These are phyloP conservation scores for Phaeophleospora eucalypticola DNA, from an alignment of 2,329 filamentous ascomycete genomes.

Conservation along the genomic window DNA sequence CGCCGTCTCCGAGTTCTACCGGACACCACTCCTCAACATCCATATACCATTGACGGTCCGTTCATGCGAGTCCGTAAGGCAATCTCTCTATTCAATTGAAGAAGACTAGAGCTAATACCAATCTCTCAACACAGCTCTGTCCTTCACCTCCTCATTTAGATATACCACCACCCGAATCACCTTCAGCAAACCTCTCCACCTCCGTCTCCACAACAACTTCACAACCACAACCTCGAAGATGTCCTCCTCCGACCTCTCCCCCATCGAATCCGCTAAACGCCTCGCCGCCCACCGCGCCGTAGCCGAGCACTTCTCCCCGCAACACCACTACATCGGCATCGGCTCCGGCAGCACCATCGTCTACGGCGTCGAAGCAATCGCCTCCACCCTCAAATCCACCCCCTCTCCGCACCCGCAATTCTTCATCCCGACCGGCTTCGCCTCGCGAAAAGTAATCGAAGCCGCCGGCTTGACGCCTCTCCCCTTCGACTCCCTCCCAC, in stretches of 20 bases:
- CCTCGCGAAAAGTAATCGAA: slow-evolving; percentile 82
- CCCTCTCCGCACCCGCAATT: slow-evolving; percentile 55
- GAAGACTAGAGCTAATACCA: no score
- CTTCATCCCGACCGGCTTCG: slow-evolving; percentile 89
- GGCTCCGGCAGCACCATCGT: slow-evolving; percentile 78
- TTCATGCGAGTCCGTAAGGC: no score
- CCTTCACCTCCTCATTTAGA: no score
- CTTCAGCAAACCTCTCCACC: neutral
- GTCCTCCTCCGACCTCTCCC: slow-evolving; percentile 6
- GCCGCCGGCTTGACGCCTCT: slow-evolving; percentile 71
- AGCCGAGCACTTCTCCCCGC: slow-evolving; percentile 62
- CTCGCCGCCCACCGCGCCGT: slow-evolving; percentile 71
- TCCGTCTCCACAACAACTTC: neutral
- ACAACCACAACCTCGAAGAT: slow-evolving; percentile 5
- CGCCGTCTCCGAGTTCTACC: no score
- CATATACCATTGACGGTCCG: no score
- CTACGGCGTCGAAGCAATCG: slow-evolving; percentile 79
- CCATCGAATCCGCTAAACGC: slow-evolving; percentile 68
- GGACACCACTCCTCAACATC: no score
- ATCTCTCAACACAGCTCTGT: no score
- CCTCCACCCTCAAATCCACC: slow-evolving; percentile 48
- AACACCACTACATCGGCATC: slow-evolving; percentile 67
- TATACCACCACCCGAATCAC: neutral
- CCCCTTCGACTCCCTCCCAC: slow-evolving; percentile 70
- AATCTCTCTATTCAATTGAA: no score